A percentile compares a stretch with the other conserved stretches of the same genome.
These are phyloP conservation scores for Xylaria digitata DNA, from an alignment of 2,329 filamentous ascomycete genomes.

Conservation along the genomic window DNA sequence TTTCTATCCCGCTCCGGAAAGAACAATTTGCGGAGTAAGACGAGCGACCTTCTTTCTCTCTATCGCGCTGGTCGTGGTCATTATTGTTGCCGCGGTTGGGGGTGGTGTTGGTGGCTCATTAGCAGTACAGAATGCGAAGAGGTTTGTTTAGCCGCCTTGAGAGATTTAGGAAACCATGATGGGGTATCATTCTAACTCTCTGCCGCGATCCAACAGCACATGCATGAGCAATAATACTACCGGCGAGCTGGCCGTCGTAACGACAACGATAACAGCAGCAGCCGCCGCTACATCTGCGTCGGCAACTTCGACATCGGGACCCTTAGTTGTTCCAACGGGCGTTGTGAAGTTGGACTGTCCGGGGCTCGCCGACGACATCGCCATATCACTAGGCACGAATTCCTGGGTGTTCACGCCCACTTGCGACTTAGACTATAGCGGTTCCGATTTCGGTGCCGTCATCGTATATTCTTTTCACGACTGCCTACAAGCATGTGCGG, in stretches of 20 bases:
- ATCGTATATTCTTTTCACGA: slow-evolving; percentile 39
- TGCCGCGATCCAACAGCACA: slow-evolving; percentile 9
- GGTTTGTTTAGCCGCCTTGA: slow-evolving; percentile 19
- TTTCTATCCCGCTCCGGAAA: slow-evolving; percentile 2
- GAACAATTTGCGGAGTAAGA: slow-evolving; percentile 39
- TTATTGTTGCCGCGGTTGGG: slow-evolving; percentile 41
- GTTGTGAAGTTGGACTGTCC: slow-evolving; percentile 40
- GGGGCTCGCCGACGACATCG: slow-evolving; percentile 20
- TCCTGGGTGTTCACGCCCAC: slow-evolving; percentile 38
- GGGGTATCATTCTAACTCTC: slow-evolving; percentile 5
- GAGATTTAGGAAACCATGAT: not conserved
- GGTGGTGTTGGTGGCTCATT: slow-evolving; percentile 43
- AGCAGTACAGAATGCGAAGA: slow-evolving; percentile 40
- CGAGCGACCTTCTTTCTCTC: slow-evolving; percentile 38
- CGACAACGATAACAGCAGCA: not conserved
- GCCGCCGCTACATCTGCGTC: slow-evolving; percentile 21
- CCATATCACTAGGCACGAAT: slow-evolving; percentile 23
- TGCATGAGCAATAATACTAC: slow-evolving; percentile 12
- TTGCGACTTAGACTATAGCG: slow-evolving; percentile 35
- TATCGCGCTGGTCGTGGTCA: slow-evolving; percentile 35
- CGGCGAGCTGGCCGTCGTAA: not conserved
- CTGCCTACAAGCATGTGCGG: slow-evolving; percentile 41
- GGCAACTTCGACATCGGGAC: slow-evolving; percentile 17
- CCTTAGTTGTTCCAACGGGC: slow-evolving; percentile 36
- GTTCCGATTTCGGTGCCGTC: slow-evolving; percentile 35